Base-by-base conservation (phyloP, 2,329 filamentous ascomycete species). In the Arthrinium puccinioides region DNA sequence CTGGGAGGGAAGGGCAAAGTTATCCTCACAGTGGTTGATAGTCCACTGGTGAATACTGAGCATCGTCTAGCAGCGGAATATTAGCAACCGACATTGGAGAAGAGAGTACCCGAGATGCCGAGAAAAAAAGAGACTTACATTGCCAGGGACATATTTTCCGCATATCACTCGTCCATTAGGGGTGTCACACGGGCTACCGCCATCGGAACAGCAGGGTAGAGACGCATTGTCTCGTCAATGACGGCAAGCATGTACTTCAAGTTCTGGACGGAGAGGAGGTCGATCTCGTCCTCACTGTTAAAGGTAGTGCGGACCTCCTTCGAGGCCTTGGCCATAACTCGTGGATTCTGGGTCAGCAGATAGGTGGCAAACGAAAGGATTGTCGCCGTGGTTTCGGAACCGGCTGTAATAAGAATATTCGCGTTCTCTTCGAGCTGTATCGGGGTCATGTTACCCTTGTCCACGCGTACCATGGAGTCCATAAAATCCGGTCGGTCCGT, bases 311-410 rank as follows among this genome's bases (percentile, higher is more conserved):
- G 56, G 5, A 70, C 51, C 49, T 70, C 66, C 2, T 53, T 16
- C 4, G 49, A 48, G 18, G 68, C 35, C 20, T 47, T 62, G 13
- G 48, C 23, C 8, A 60, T 43, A 9, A 44, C 44, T 1, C 53
- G 38, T 1, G 57, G 50, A 18, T 54, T 26, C 9, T 29, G 41
- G 15, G 66, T 47, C 0, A 74, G 50, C 1, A 64, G 52, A 37
- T 59, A 70, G 0, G 63, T 65, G 0, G 54, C 49, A 2, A 66
- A 67, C 0, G 55, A 49, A 2, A 71, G 49, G 2, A 60, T 47
- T 0, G 66, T 66, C 0, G 67, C 66, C 1, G 66, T 70, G 0
- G 67, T 71, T 40, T 71, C 66, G 9, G 55, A 61, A 0, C 67
- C 67, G 0, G 62, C 67, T 9, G 37, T 21, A 9, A 38, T 41